phyloP scores from a whole-genome alignment of 2,329 filamentous ascomycete species.

The Penicillium sp. region DNA sequence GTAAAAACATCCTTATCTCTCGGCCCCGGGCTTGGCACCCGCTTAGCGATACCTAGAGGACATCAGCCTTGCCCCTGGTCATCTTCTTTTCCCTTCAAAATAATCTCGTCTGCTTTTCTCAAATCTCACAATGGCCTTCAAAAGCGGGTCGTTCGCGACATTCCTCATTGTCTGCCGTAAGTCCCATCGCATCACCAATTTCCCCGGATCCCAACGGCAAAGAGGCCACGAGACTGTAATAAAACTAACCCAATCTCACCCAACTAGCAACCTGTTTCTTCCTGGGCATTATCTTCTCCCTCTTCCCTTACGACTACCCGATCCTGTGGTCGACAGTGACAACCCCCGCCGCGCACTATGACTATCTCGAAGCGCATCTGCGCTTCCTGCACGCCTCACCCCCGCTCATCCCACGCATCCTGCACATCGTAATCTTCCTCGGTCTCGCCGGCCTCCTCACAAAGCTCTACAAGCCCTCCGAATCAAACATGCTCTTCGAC shows the following conservation, averaged over 20 bases:
- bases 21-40: conserved; percentile 18
- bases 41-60: conserved; percentile 18
- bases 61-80: conserved; percentile 9
- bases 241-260: conserved; percentile 13
- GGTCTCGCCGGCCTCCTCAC: conserved; percentile 86
- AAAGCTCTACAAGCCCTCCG: conserved; percentile 91
- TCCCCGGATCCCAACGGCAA: conserved; percentile 8
- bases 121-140: conserved; percentile 36
- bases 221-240: conserved; percentile 8
- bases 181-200: conserved; percentile 39
- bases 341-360: conserved; percentile 64
- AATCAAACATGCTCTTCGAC: conserved; percentile 94
- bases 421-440: conserved; percentile 88
- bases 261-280: conserved; percentile 84
- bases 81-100: conserved; percentile 6
- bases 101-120: conserved; percentile 1
- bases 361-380: conserved; percentile 84
- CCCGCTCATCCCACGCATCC: conserved; percentile 85
- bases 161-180: conserved; percentile 95
- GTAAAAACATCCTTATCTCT: background rate
- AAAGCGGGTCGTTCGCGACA: conserved; percentile 75
- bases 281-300: conserved; percentile 94
- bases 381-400: conserved; percentile 88
- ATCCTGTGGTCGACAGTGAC: conserved; percentile 48
- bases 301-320: conserved; percentile 78